A percentile compares a stretch with the other conserved stretches of the same genome.
phyloP scores from a whole-genome alignment of 768 basidiomycete genomes.

The Coprinellus aureogranulatus region DNA sequence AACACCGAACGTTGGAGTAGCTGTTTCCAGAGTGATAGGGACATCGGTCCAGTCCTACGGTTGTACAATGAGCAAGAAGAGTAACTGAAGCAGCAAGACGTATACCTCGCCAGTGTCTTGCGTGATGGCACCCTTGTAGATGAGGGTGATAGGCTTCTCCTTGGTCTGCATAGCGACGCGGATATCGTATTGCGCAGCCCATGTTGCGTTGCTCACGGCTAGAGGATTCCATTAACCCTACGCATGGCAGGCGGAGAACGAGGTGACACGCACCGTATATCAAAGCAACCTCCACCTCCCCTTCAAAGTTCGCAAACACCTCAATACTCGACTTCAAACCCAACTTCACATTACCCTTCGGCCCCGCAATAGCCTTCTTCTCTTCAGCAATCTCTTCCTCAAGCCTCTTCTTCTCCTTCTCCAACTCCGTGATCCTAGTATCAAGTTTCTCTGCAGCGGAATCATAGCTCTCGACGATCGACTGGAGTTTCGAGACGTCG shows the following conservation, averaged over 20 bases:
- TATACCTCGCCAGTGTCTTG: slow-evolving; percentile 44
- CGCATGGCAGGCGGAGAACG: no score
- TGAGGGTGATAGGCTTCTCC: slow-evolving; percentile 34
- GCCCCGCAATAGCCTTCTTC: slow-evolving; percentile 15
- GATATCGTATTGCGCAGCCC: slow-evolving; percentile 41
- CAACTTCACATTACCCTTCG: slow-evolving; percentile 22
- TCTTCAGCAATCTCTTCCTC: slow-evolving; percentile 25
- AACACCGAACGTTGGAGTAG: slow-evolving; percentile 40
- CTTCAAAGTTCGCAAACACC: slow-evolving; percentile 34
- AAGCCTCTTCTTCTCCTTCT: slow-evolving; percentile 22
- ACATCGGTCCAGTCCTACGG: slow-evolving; percentile 41
- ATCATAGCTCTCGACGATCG: slow-evolving; percentile 33
- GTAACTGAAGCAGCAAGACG: neutral
- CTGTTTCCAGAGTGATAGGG: slow-evolving; percentile 41
- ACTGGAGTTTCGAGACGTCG: slow-evolving; percentile 24
- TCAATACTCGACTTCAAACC: slow-evolving; percentile 30
- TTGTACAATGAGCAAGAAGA: neutral
- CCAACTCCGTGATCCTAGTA: slow-evolving; percentile 25
- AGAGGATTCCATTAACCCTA: neutral
- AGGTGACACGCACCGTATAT: slow-evolving; percentile 33
- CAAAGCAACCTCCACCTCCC: slow-evolving; percentile 36
- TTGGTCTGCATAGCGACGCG: slow-evolving; percentile 41
- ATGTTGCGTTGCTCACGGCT: slow-evolving; percentile 38
- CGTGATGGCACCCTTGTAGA: slow-evolving; percentile 40
- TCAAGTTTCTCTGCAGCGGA: slow-evolving; percentile 32